Evolutionary conservation across 768 basidiomycete species (phyloP).

Genomic region (Boletus rubroflammeus): DNA sequence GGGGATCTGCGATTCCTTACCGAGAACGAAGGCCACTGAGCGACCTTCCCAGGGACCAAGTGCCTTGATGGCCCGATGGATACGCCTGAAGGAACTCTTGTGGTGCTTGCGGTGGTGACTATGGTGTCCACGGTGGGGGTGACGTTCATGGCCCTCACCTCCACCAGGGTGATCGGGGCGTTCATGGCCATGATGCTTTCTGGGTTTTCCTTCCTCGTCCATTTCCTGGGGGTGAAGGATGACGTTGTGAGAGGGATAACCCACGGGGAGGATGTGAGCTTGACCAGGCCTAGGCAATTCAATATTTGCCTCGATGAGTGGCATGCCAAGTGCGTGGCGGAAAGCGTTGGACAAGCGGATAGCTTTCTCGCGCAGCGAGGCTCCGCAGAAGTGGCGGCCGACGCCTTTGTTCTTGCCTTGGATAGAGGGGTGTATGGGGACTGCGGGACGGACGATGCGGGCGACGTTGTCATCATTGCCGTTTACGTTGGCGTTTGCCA

Average conservation of each 20-base stretch:
- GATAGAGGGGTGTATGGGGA: conserved; percentile 7
- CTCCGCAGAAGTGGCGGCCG: conserved; percentile 30
- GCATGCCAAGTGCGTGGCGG: conserved; percentile 52
- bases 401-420: conserved; percentile 10
- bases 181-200: conserved; percentile 3
- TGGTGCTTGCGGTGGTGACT: conserved; percentile 28
- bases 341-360: conserved; percentile 52
- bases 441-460: conserved; percentile 14
- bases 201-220: conserved; percentile 9
- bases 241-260: conserved; percentile 1
- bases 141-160: conserved; percentile 1
- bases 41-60: conserved; percentile 84
- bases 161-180: background rate
- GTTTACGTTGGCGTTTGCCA: conserved; percentile 32
- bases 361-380: conserved; percentile 45
- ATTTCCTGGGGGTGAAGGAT: conserved; percentile 2
- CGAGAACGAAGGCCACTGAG: conserved; percentile 79
- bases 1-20: conserved; percentile 35
- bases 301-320: conserved; percentile 37
- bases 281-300: conserved; percentile 11
- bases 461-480: conserved; percentile 26
- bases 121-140: conserved; percentile 8
- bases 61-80: conserved; percentile 61
- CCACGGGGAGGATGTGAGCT: conserved; percentile 31
- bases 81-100: conserved; percentile 52